Percentiles rank a stretch among this genome's conserved stretches.
phyloP scores from a whole-genome alignment of 179 eudicot species.

The Silene vulgaris region DNA sequence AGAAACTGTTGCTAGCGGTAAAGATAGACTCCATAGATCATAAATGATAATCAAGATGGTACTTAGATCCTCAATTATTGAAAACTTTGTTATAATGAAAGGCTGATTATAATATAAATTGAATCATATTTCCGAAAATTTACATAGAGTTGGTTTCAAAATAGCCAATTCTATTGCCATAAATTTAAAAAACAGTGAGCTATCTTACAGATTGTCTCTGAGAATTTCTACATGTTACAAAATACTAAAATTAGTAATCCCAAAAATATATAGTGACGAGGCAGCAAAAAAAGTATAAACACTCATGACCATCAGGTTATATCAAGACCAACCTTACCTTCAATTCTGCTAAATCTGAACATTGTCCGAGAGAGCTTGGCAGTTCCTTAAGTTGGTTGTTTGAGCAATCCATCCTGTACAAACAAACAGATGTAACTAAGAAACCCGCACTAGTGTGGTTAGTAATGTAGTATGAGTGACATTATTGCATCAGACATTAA shows the following conservation, averaged over 20 bases:
- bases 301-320: not conserved
- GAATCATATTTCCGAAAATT: too few relatives aligned
- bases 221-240: not conserved
- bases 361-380: constrained; percentile 71
- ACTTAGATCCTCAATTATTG: not conserved
- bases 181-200: not conserved
- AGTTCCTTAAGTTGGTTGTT: constrained; percentile 65
- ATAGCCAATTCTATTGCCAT: not conserved
- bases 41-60: not conserved
- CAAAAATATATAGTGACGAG: constrained; percentile 5
- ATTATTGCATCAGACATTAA: not conserved
- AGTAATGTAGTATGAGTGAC: not conserved
- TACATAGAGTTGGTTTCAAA: not conserved
- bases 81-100: not conserved
- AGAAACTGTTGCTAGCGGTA: not conserved
- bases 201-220: not conserved
- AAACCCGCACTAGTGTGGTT: not conserved
- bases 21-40: not conserved
- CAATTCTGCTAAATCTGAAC: constrained; percentile 63
- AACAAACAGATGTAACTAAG: not conserved
- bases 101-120: not conserved
- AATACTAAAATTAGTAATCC: not conserved
- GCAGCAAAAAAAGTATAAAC: constrained; percentile 3
- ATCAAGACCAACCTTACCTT: constrained; percentile 45
- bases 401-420: constrained; percentile 87